Percentiles rank a stretch among this genome's conserved stretches.
phyloP scores from a whole-genome alignment of 345 rosid species.

The Bruguiera gymnorhiza region DNA sequence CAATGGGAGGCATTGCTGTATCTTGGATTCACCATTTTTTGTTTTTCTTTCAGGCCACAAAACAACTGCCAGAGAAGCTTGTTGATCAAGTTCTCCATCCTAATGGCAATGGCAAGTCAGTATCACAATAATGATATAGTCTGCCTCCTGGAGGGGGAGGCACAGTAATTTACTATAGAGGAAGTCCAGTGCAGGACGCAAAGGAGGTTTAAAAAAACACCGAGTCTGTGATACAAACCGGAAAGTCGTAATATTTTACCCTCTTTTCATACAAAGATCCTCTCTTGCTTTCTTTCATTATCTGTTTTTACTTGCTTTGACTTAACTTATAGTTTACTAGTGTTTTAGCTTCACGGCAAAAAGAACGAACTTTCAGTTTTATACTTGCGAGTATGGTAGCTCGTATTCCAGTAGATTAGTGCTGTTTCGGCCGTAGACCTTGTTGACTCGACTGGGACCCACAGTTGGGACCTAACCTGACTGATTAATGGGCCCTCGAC shows the following conservation, averaged over 20 bases:
- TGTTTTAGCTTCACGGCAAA: background rate
- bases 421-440: too few species aligned
- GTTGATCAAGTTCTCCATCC: conserved; percentile 45
- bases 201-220: too few species aligned
- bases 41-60: conserved; percentile 53
- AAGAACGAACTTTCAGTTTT: background rate
- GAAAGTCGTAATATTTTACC: too few species aligned
- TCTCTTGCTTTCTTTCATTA: background rate
- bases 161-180: background rate
- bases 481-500: too few species aligned
- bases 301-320: background rate
- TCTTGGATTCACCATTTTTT: conserved; percentile 7
- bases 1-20: background rate
- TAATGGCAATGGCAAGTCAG: conserved; percentile 1
- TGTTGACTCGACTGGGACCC: too few species aligned
- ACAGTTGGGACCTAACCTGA: too few species aligned
- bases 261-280: too few species aligned
- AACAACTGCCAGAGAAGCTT: conserved; percentile 65
- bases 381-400: background rate
- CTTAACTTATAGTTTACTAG: background rate
- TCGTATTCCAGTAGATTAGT: too few species aligned
- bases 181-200: background rate
- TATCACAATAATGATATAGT: background rate
- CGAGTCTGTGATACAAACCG: too few species aligned
- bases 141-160: background rate